Evolutionary conservation across 257 asterid genomes (phyloP).

Genomic region (Solanum dulcamara): DNA sequence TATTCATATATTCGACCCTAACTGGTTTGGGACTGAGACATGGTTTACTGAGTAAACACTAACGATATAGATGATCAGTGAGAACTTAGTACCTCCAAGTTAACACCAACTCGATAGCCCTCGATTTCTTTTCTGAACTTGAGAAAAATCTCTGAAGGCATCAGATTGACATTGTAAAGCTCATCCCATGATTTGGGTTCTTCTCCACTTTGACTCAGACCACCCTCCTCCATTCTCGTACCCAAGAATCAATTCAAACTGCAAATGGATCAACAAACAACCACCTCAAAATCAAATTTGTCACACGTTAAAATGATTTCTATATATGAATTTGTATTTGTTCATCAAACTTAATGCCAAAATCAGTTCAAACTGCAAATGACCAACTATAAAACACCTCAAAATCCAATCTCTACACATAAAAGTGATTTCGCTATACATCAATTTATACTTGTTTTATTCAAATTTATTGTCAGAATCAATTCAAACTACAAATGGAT

Average conservation of each 20-base stretch:
- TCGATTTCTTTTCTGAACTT: conserved; percentile 75
- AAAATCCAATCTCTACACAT: neutral
- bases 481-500: neutral
- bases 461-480: neutral
- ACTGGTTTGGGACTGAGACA: neutral
- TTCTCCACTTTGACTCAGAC: conserved; percentile 47
- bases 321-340: neutral
- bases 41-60: neutral
- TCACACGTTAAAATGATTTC: neutral
- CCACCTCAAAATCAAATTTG: neutral
- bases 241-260: neutral
- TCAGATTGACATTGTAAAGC: conserved; percentile 72
- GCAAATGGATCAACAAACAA: neutral
- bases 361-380: neutral
- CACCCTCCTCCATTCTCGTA: conserved; percentile 38
- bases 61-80: neutral
- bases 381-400: neutral
- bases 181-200: conserved; percentile 79
- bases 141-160: conserved; percentile 76
- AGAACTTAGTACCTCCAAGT: conserved; percentile 59
- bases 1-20: neutral
- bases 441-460: neutral
- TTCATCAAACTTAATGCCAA: neutral
- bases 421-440: neutral
- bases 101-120: conserved; percentile 76